phyloP scores from a whole-genome alignment of 2,329 filamentous ascomycete genomes.

The Calonectria crousiana region DNA sequence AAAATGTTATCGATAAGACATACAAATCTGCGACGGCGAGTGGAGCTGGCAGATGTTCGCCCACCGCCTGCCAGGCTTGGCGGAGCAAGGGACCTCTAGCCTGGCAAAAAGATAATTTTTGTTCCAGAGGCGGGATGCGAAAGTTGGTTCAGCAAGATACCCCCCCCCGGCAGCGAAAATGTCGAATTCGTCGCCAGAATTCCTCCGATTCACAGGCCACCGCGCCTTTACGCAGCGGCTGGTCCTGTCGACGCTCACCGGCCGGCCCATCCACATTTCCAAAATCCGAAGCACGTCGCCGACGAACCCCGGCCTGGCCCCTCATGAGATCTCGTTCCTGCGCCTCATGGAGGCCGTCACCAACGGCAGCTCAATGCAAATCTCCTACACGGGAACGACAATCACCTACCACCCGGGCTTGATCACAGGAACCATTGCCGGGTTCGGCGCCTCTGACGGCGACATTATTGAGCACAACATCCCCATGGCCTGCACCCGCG shows the following conservation, averaged over 20 bases:
- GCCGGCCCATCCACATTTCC: constrained; percentile 89
- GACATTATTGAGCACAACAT: constrained; percentile 87
- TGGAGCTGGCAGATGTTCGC: background rate
- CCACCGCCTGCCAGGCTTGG: constrained; percentile 48
- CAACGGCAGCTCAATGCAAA: constrained; percentile 94
- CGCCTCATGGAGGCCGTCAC: constrained; percentile 94
- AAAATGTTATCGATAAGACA: constrained; percentile 49
- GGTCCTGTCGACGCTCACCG: constrained; percentile 90
- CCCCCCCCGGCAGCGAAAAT: constrained; percentile 47
- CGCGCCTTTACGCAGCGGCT: constrained; percentile 86
- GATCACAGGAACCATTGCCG: constrained; percentile 86
- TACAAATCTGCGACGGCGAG: constrained; percentile 28
- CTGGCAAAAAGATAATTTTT: constrained; percentile 56
- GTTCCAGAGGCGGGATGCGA: constrained; percentile 34
- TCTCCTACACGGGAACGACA: constrained; percentile 95
- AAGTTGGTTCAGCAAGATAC: constrained; percentile 38
- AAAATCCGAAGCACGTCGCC: constrained; percentile 91
- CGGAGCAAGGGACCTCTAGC: constrained; percentile 28
- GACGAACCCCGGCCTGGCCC: constrained; percentile 87
- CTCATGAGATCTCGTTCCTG: constrained; percentile 95
- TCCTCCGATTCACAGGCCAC: constrained; percentile 85
- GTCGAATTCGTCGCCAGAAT: constrained; percentile 62
- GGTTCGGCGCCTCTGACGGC: constrained; percentile 75
- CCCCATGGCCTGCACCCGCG: constrained; percentile 80
- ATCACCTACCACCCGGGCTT: constrained; percentile 92